Conservation (phyloP, 805 yeast genomes). For the Nematodospora valgi region DNA sequence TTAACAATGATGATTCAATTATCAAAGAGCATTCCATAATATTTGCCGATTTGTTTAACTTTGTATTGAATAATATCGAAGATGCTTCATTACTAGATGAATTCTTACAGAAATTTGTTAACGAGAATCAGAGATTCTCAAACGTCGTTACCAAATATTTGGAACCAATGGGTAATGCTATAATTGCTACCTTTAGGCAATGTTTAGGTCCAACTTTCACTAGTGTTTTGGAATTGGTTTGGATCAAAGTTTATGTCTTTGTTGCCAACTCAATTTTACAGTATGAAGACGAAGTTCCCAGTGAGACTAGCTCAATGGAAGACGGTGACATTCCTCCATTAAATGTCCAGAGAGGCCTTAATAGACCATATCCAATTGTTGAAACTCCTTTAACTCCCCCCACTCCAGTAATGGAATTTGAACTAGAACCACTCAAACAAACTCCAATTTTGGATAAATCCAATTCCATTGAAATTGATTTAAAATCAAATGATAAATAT, state of each 20-base stretch:
- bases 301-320: conserved; percentile 14
- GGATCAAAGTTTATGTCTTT: conserved; percentile 39
- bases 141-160: conserved; percentile 25
- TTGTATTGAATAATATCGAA: conserved; percentile 28
- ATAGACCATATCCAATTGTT: conserved; percentile 4
- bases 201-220: conserved; percentile 30
- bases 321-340: conserved; percentile 25
- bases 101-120: conserved; percentile 30
- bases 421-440: conserved; percentile 2
- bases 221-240: conserved; percentile 31
- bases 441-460: conserved; percentile 5
- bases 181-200: conserved; percentile 35
- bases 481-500: conserved; percentile 32
- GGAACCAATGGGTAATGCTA: conserved; percentile 41
- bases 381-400: conserved; percentile 13
- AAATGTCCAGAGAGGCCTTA: conserved; percentile 16
- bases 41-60: conserved; percentile 34
- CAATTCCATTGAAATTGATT: conserved; percentile 20
- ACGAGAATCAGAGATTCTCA: conserved; percentile 27
- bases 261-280: conserved; percentile 36
- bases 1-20: conserved; percentile 18
- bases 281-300: conserved; percentile 10
- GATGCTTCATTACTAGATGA: conserved; percentile 24
- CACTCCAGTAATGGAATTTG: conserved; percentile 10
- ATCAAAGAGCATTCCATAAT: conserved; percentile 28